These are phyloP conservation scores for Phialophora macrospora DNA, from an alignment of 2,329 filamentous ascomycete genomes.

Conservation along the genomic window DNA sequence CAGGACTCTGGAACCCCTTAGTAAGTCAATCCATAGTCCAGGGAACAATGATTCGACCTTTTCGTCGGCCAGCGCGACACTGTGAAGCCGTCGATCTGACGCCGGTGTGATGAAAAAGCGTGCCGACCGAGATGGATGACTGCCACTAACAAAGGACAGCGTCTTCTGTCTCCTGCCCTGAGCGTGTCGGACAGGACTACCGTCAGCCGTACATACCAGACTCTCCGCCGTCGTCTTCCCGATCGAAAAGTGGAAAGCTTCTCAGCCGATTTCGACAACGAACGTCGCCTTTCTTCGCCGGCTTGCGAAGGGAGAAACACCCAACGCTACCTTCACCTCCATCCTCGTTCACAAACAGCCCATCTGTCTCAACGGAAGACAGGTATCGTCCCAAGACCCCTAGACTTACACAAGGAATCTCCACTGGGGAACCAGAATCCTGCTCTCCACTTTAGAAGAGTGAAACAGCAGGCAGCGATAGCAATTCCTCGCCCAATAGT, in stretches of 20 bases:
- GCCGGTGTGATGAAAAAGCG: conserved; percentile 8
- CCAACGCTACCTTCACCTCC: conserved; percentile 2
- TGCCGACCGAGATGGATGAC: neutral
- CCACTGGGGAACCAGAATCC: neutral
- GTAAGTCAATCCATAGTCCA: conserved; percentile 18
- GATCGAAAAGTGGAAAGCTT: conserved; percentile 9
- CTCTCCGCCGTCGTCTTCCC: conserved; percentile 11
- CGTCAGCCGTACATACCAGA: neutral
- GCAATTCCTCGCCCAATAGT: neutral
- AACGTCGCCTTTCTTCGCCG: conserved; percentile 23
- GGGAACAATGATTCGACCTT: neutral
- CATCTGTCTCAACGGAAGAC: conserved; percentile 6
- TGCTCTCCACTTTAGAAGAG: conserved; percentile 12
- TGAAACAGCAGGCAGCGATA: neutral
- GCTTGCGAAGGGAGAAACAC: conserved; percentile 12
- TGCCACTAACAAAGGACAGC: conserved; percentile 21
- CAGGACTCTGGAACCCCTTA: conserved; percentile 16
- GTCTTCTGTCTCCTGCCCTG: neutral
- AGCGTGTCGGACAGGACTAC: neutral
- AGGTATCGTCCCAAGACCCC: neutral
- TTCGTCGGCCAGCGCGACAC: conserved; percentile 1
- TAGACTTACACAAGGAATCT: neutral
- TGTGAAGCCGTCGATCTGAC: conserved; percentile 8
- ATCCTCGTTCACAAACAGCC: neutral
- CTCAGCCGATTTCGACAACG: conserved; percentile 4